phyloP scores from a whole-genome alignment of 2,329 filamentous ascomycete species.

The Colletotrichum phormii region DNA sequence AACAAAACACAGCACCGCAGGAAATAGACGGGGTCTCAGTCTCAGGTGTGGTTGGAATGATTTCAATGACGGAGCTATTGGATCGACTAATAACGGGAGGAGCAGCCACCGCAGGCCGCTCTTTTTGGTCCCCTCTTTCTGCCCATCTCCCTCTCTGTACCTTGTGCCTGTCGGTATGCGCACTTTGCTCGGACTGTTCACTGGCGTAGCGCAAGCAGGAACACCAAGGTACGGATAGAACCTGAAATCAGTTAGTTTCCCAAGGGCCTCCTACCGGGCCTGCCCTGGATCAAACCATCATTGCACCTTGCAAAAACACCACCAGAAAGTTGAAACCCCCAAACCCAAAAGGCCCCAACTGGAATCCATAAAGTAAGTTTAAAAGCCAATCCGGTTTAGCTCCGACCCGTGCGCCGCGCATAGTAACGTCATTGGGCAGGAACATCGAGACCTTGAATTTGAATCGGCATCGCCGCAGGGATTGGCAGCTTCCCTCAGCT shows the following conservation, averaged over 20 bases:
- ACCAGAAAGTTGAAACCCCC: background rate
- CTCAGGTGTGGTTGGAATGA: background rate
- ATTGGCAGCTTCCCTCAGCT: slow-evolving; percentile 1
- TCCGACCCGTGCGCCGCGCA: slow-evolving; percentile 3
- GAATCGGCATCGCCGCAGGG: slow-evolving; percentile 11
- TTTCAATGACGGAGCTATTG: slow-evolving; percentile 13
- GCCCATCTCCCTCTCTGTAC: background rate
- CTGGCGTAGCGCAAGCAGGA: background rate
- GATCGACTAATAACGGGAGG: background rate
- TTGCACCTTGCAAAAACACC: background rate
- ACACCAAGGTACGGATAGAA: background rate
- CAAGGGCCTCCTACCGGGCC: background rate
- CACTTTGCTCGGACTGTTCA: background rate
- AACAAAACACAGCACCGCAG: background rate
- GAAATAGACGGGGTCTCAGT: background rate
- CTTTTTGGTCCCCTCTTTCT: background rate
- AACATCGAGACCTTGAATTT: background rate
- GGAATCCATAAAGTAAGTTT: background rate
- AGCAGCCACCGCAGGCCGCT: background rate
- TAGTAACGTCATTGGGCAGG: slow-evolving; percentile 24
- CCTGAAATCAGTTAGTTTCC: too few relatives aligned
- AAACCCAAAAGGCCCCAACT: background rate
- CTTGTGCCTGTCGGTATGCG: background rate
- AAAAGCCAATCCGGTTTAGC: slow-evolving; percentile 9
- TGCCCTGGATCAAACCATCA: background rate